Conservation (phyloP, 2,329 filamentous ascomycete genomes). For the Colletotrichum sp. region DNA sequence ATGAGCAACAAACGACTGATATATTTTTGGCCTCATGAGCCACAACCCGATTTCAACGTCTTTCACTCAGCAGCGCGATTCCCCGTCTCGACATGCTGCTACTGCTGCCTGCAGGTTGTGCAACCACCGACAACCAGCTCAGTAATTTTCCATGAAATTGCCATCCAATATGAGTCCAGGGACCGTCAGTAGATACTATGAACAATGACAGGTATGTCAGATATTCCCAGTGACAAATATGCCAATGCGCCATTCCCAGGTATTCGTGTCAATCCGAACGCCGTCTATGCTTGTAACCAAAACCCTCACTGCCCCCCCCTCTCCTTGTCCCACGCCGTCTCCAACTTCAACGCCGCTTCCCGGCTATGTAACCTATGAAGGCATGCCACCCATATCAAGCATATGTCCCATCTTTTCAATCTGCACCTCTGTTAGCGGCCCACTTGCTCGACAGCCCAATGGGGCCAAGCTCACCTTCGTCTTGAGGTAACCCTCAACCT, state of each 20-base stretch:
- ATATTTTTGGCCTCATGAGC: background rate
- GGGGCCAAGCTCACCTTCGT: constrained; percentile 79
- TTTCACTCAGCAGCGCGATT: background rate
- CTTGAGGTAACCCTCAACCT: constrained; percentile 92
- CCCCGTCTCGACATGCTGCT: background rate
- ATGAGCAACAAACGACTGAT: background rate
- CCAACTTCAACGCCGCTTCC: background rate
- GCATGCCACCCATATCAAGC: constrained; percentile 56
- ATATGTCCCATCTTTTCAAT: constrained; percentile 91
- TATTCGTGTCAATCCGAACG: constrained; percentile 18
- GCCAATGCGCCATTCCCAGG: constrained; percentile 14
- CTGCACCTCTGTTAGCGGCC: constrained; percentile 41
- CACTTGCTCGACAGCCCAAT: background rate
- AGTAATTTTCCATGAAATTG: background rate
- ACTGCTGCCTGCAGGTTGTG: background rate
- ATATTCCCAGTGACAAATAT: background rate
- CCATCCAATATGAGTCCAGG: background rate
- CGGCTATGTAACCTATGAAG: background rate
- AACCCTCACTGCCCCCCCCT: background rate
- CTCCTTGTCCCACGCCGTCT: background rate
- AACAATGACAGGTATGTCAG: background rate
- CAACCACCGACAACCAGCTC: background rate
- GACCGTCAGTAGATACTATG: background rate
- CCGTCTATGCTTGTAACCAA: constrained; percentile 14
- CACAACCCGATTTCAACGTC: background rate